Base-by-base conservation (phyloP, 768 basidiomycete genomes). In the Tricholoma furcatifolium region DNA sequence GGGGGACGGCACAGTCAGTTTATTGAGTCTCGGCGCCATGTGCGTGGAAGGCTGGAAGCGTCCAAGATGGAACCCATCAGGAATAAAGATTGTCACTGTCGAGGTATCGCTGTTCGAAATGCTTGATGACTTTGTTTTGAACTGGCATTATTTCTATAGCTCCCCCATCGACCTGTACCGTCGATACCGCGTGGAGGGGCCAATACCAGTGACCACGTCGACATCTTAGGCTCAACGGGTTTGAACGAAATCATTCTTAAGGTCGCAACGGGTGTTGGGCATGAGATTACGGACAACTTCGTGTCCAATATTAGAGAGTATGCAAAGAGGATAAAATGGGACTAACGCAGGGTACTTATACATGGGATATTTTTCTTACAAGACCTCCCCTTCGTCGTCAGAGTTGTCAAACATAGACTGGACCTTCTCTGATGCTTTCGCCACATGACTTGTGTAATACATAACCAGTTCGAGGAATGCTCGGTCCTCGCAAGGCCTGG, bases 1-100 rank as follows among this genome's bases (percentile, higher is more conserved):
- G 72, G 96, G 94, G 7, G 97, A 98, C 66, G 96, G 97, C 11
- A 98, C 97, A 2, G 93, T 94, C 20, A 84, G 84, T 60, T 70
- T 93, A 38, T 63, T 95, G 31, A 91, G 89, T 59, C 75, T 94
- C 48, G 96, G 94, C 14, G 84, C 90, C n/a, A 97, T 98, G 93
- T 98, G 96, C 62, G 86, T 89, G 10, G 92, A 93, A 64, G 96
- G 95, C 6, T 97, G 95, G 96, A 90, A 89, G 67, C 76, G 85
- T 51, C 79, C 79, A 56, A 76, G 85, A 49, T 98, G 93, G 92
- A 98, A 98, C 68, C 96, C 96, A 1, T 88, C 83, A 11, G 80
- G 87, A n/a, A 93, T 97, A 64, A 80, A 83, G 60, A 72, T 98
- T 43, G 83, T 85, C 21, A 96, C 94, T 14, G 83, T 94, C 51